Percentiles rank a stretch among this genome's conserved stretches.
Conservation (phyloP, 2,329 filamentous ascomycete genomes). For the Emericellopsis cladophorae region DNA sequence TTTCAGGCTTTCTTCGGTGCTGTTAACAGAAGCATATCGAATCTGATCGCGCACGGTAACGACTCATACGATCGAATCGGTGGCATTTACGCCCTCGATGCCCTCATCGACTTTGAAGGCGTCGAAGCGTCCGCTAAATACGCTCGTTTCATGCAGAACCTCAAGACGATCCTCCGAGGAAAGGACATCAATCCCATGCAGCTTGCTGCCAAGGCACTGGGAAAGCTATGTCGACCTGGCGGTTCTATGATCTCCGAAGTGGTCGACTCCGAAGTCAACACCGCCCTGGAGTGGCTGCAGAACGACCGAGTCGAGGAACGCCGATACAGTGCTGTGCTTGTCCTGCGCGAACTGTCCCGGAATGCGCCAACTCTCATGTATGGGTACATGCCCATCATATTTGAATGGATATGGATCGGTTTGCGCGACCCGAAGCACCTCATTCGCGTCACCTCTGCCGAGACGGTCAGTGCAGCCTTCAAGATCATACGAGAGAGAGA, state of each 20-base stretch:
- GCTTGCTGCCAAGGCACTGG: constrained; percentile 76
- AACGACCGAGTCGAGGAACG: constrained; percentile 88
- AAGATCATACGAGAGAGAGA: constrained; percentile 92
- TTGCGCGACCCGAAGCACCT: constrained; percentile 80
- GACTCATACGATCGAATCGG: constrained; percentile 83
- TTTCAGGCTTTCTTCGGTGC: constrained; percentile 50
- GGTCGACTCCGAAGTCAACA: constrained; percentile 94
- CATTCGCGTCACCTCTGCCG: constrained; percentile 82
- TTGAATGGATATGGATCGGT: constrained; percentile 93
- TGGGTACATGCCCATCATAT: constrained; percentile 85
- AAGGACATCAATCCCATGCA: constrained; percentile 89
- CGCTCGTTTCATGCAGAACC: constrained; percentile 82
- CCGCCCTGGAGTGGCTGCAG: constrained; percentile 91
- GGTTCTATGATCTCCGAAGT: constrained; percentile 90
- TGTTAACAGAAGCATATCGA: constrained; percentile 44
- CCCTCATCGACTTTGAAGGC: constrained; percentile 90
- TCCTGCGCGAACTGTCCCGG: constrained; percentile 78
- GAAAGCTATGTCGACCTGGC: constrained; percentile 81
- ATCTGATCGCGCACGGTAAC: constrained; percentile 69
- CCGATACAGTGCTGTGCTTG: constrained; percentile 83
- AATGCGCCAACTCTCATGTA: constrained; percentile 95
- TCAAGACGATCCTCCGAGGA: constrained; percentile 77
- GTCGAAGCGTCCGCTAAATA: constrained; percentile 90
- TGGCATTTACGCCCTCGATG: constrained; percentile 83
- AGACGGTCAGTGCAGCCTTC: constrained; percentile 90